Percentiles rank a stretch among this genome's conserved stretches.
phyloP scores from a whole-genome alignment of 495 filamentous ascomycete species.

The Cenococcum geophilum region DNA sequence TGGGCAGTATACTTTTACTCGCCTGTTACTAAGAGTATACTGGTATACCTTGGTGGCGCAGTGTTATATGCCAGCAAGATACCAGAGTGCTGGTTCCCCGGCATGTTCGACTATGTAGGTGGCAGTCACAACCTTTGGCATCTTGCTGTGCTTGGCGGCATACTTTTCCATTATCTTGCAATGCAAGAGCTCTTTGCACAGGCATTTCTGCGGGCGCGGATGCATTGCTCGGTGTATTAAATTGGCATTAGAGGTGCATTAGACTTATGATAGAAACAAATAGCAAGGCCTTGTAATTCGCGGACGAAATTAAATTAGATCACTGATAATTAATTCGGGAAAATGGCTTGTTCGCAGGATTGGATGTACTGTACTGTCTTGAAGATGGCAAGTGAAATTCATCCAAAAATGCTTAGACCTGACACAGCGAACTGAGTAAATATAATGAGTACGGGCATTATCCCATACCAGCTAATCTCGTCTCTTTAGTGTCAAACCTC shows the following conservation, averaged over 20 bases:
- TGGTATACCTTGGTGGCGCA: slow-evolving; percentile 82
- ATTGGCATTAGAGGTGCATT: not conserved
- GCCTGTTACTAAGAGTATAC: slow-evolving; percentile 74
- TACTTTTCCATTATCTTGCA: slow-evolving; percentile 88
- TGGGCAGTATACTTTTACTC: slow-evolving; percentile 84
- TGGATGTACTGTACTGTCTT: too few relatives aligned
- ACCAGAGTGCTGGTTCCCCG: slow-evolving; percentile 87
- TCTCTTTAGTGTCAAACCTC: too few relatives aligned
- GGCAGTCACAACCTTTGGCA: slow-evolving; percentile 98
- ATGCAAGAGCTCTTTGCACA: slow-evolving; percentile 91
- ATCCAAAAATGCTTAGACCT: too few relatives aligned
- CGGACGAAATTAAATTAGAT: too few relatives aligned
- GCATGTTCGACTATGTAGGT: slow-evolving; percentile 88
- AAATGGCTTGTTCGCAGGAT: too few relatives aligned
- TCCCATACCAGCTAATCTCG: too few relatives aligned
- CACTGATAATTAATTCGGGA: too few relatives aligned
- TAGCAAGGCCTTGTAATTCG: not conserved
- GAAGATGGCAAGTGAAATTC: too few relatives aligned
- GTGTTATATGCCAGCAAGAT: slow-evolving; percentile 87
- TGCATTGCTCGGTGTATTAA: slow-evolving; percentile 45
- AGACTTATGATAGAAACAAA: not conserved
- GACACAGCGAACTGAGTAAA: too few relatives aligned
- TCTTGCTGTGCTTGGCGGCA: slow-evolving; percentile 89
- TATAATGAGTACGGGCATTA: too few relatives aligned
- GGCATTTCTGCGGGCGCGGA: slow-evolving; percentile 68